Evolutionary conservation across 768 basidiomycete species (phyloP), one percentile per base, ranked within the genome.

Genomic region (Exidia glandulosa): DNA sequence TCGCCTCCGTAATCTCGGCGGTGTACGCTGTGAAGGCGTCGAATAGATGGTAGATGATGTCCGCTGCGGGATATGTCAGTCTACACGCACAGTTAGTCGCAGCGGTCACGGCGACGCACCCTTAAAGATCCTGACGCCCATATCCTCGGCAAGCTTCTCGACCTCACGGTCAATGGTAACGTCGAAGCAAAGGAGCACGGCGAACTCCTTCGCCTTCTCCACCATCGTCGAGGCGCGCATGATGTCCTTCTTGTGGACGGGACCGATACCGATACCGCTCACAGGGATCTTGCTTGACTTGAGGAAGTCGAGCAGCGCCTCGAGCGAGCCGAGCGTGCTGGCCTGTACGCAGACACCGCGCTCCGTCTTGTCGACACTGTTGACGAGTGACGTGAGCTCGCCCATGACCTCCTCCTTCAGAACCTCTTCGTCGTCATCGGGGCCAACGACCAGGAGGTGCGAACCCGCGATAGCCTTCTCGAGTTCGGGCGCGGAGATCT

Each of bases 391-490:
- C 13, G 91, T 92, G 33, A 99, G 77, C 70, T 98, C 96, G 16
- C 90, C 86, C 95, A 98, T 97, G 66, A 98, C 85, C 72, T 96
- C 92, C 57, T 96, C 94, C 69, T 85, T 86, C 32, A 97, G 75
- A 37, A 93, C 93, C 56, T 96, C 95, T 68, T 97, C 95, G 64
- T 98, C 94, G 64, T 98, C 94, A 66, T 98, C 94, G 57, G 93
- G 92, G 19, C 94, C 90, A 55, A 87, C 82, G 32, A 98, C 90
- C 56, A 98, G 82, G 57, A 99, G 76, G 9, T 92, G 87, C 41
- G 95, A 97, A 66, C 96, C 96, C 61, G 95, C 95, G 62, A 98
- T 95, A 13, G 96, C 94, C 71, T 97, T 97, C 68, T 98, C 96
- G 23, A 99, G 82, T 69, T 96, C 95, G 1, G 95, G 87, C 0